Base-by-base conservation (phyloP, 352 stramenopile species). In the Blastocystis sp. region DNA sequence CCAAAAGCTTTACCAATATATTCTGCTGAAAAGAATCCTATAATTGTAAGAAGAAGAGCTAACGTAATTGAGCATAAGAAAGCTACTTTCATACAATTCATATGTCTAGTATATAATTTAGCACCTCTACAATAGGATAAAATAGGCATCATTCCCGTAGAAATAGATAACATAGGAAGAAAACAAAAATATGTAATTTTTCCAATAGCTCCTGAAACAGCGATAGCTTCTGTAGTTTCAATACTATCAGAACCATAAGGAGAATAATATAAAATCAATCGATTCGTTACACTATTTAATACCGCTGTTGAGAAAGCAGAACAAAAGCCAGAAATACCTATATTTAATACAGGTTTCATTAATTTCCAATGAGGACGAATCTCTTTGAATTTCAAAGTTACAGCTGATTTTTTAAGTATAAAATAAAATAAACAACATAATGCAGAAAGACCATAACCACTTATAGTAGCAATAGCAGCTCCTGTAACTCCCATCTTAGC, bases 111-210 rank as follows among this genome's bases (percentile, higher is more conserved):
- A 11, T 28, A 23, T 1, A 58, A 39, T 18, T n/a, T 21, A 6
- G 32, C 48, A n/a, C 48, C 48, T 30, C 48, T 21, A 13, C 48
- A 58, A 19, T 45, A 58, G 9, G 48, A 35, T 2, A 58, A n/a
- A 7, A 58, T 35, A 6, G 48, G 35, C 1, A 58, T 31, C 37
- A 44, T 24, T 25, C 48, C 48, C 13, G 44, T 35, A 23, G 48
- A 35, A 23, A 58, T 58, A 4, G 48, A 58, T 16, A 47, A 47
- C 3, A 58, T 34, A 18, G 48, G 48, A 23, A 58, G 44, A 21
- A 58, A 58, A 11, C 23, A 36, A 27, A 58, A 58, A 30, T 36
- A 58, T 27, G 44, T 35, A 35, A 58, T 58, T n/a, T 39, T n/a
- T 13, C 24, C 16, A 2, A 58, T 25, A 11, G 31, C 16, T 1